These are phyloP conservation scores for Starmerella sp. DNA, from an alignment of 805 yeast genomes.

Conservation along the genomic window DNA sequence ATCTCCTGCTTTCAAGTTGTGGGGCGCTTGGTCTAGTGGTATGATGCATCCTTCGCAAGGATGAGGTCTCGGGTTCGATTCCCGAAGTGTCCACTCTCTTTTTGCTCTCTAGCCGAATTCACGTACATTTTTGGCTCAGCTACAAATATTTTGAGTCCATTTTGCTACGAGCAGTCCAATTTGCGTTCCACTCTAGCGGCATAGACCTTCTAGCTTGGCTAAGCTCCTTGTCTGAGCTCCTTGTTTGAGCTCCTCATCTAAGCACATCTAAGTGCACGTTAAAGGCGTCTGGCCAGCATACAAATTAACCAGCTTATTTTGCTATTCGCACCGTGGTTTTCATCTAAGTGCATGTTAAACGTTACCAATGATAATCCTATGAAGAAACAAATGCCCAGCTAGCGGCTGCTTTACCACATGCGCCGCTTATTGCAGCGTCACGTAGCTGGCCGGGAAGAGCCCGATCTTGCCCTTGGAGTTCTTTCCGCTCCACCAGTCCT, in stretches of 20 bases:
- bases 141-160: background rate
- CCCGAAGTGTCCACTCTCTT: conserved; percentile 5
- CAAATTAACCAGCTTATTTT: no score
- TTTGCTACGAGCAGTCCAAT: background rate
- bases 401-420: background rate
- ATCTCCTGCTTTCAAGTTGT: no score
- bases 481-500: conserved; percentile 95
- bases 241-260: no score
- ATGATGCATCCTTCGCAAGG: conserved; percentile 8
- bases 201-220: no score
- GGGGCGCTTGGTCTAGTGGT: conserved; percentile 8
- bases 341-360: no score
- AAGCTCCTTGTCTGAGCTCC: no score
- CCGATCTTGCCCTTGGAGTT: conserved; percentile 60
- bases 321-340: no score
- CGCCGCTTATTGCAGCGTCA: conserved; percentile 27
- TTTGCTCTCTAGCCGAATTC: background rate
- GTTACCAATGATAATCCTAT: no score
- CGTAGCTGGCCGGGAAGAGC: conserved; percentile 87
- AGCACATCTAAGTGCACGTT: no score
- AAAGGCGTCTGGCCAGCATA: no score
- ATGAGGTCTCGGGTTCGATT: conserved; percentile 8
- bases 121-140: background rate
- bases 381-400: no score
- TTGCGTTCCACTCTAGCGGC: no score